Evolutionary conservation across 345 rosid species (phyloP), one percentile per base, ranked within the genome.

Genomic region (Viola odorata): DNA sequence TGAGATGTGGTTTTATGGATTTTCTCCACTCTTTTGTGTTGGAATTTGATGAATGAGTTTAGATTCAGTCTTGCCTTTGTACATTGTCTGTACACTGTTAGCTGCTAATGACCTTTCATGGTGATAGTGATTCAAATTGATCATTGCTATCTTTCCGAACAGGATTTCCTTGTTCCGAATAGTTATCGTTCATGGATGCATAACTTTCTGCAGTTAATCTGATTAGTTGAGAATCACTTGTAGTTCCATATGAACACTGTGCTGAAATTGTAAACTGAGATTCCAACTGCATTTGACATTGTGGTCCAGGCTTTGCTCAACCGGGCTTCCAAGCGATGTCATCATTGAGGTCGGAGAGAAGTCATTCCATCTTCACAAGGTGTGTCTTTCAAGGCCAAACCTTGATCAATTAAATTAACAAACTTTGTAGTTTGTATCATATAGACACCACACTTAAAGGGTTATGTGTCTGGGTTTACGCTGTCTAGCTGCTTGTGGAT

Each of bases 351-450:
- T 89, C 10, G 85, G 78, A 37, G 89, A 87, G 11, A 78, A 71
- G 61, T 81, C 81, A 52, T 92, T 92, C 73, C 88, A 83, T 76
- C 85, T 92, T 16, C 98, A 92, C 65, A 92, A 87, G 96, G 96
- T 88, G 52, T 44, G 67, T 51, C 7, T 17, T 41, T 14, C 55
- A 56, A 15, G 32, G 44, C 55, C 55, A 38, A 48, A 39, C 16
- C 8, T 57, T 9, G 12, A 11, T 44, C 7, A 23, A 56, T 40
- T 39, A 12, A 4, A 47, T 49, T 37, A 7, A 10, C 50, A 39
- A 32, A 45, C 3, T n/a, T 45, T 37, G 11, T 38, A 3, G 23
- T 15, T 61, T 52, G n/a, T 37, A 40, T 38, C 11, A 7, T 45
- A 8, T 55, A 37, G 42, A 44, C 14, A 32, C n/a, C n/a, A 42